Percentiles rank a stretch among this genome's conserved stretches.
Evolutionary conservation across 345 rosid genomes (phyloP).

Genomic region (Salix udensis): DNA sequence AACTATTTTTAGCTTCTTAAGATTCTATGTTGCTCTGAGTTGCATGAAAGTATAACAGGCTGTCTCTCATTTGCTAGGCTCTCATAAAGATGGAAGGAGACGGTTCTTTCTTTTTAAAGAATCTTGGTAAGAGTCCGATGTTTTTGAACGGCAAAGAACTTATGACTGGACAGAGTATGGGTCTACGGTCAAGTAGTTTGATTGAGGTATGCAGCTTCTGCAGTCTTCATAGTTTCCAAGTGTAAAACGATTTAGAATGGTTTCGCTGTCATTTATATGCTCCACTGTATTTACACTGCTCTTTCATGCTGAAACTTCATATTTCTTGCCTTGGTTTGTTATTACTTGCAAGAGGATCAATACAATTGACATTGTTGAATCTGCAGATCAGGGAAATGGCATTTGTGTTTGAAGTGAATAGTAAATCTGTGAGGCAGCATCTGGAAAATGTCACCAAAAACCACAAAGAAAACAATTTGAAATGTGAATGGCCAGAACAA

Average conservation of each 20-base stretch:
- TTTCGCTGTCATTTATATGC: neutral
- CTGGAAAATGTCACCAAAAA: constrained; percentile 25
- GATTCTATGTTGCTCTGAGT: neutral
- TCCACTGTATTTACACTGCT: neutral
- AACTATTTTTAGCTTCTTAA: constrained; percentile 1
- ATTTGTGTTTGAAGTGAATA: constrained; percentile 53
- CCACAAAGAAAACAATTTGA: constrained; percentile 19
- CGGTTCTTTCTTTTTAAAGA: constrained; percentile 59
- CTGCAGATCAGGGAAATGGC: constrained; percentile 62
- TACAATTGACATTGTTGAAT: neutral
- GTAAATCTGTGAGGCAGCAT: constrained; percentile 45
- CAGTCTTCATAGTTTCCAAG: neutral
- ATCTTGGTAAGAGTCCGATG: constrained; percentile 57
- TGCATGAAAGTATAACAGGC: constrained; percentile 9
- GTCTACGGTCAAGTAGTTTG: constrained; percentile 48
- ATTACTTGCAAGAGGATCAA: neutral
- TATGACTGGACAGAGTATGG: constrained; percentile 29
- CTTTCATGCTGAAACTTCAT: neutral
- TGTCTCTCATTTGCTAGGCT: constrained; percentile 41
- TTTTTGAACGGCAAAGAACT: constrained; percentile 58
- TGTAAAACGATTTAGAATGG: neutral
- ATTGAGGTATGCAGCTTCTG: constrained; percentile 44
- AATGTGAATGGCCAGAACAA: constrained; percentile 42
- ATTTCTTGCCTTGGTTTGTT: neutral
- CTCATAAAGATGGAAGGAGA: constrained; percentile 55